These are phyloP conservation scores for Wickerhamiella azyma DNA, from an alignment of 805 yeast genomes.

Conservation along the genomic window DNA sequence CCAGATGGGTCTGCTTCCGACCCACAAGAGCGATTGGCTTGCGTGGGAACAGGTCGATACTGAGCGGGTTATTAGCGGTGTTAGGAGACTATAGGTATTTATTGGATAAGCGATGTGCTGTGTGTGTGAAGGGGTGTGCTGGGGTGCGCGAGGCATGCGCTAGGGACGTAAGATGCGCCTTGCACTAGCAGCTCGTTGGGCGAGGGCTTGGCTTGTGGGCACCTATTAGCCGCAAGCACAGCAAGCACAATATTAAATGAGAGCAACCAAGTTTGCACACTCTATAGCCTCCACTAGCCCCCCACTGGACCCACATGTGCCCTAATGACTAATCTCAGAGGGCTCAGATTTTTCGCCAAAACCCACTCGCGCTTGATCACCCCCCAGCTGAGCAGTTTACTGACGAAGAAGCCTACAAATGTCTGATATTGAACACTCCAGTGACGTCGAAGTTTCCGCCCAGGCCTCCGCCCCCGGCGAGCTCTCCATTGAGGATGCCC, in stretches of 20 bases:
- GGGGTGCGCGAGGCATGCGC: too few species aligned
- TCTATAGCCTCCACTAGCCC: too few species aligned
- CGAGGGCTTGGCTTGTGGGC: too few species aligned
- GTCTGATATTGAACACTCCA: constrained; percentile 95
- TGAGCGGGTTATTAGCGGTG: neutral
- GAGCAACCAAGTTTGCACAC: too few species aligned
- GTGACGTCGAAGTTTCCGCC: constrained; percentile 61
- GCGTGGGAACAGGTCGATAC: constrained; percentile 50
- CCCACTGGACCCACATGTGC: too few species aligned
- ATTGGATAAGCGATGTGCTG: too few species aligned
- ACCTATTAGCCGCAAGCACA: too few species aligned
- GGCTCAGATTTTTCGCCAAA: neutral
- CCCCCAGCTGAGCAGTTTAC: constrained; percentile 22
- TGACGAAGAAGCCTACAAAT: constrained; percentile 24
- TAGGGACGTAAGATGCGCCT: too few species aligned
- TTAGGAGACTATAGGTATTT: neutral
- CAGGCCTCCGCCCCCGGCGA: constrained; percentile 77
- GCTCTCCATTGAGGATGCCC: constrained; percentile 95
- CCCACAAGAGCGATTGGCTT: constrained; percentile 79
- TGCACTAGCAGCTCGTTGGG: too few species aligned
- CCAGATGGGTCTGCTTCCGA: constrained; percentile 83
- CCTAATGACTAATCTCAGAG: neutral
- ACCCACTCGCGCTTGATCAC: neutral
- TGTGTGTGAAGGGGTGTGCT: too few species aligned
- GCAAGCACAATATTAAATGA: too few species aligned